Base-by-base conservation (phyloP, 2,329 filamentous ascomycete species). In the Aspergillus sojae region DNA sequence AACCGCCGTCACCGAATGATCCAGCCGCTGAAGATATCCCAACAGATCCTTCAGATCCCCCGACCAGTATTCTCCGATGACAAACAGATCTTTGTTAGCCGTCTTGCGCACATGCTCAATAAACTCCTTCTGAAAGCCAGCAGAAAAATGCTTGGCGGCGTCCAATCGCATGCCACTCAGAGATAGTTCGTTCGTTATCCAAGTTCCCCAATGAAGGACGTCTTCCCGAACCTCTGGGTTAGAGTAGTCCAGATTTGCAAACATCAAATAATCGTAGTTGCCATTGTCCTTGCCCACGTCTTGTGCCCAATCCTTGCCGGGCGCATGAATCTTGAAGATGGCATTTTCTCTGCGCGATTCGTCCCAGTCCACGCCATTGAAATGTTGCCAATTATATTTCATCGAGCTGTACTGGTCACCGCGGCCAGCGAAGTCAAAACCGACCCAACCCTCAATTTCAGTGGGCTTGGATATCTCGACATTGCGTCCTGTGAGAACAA, bases 231-330 rank as follows among this genome's bases (percentile, higher is more conserved):
- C 89, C 67, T 91, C 89, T 0, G 82, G 81, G 62, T 90, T 83
- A 1, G 79, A 76, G 72, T 90, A 89, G 74, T 92, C 89, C 46
- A 92, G 75, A 73, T 92, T 87, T 7, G 88, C 86, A 68, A 90
- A 91, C 88, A 92, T 91, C 16, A 92, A 82, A 71, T 88, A 91
- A 67, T 85, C 83, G 57, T 85, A 88, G 70, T 92, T 92, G 9
- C 90, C 90, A 66, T 87, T 84, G 73, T 90, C 82, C 23, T 85
- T 82, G 32, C 87, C 87, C 3, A 89, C 88, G 14, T 84, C 83
- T 0, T 83, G 70, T 2, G 86, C 86, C 89, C 89, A 92, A 36
- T 83, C 82, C 70, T 91, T 90, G 60, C 85, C 83, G 16, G 84
- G 39, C 6, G 39, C 39, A 41, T 41, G 73, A 55, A 91, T 86